These are phyloP conservation scores for Penicillium sp. DNA, from an alignment of 2,329 filamentous ascomycete genomes.

Conservation along the genomic window DNA sequence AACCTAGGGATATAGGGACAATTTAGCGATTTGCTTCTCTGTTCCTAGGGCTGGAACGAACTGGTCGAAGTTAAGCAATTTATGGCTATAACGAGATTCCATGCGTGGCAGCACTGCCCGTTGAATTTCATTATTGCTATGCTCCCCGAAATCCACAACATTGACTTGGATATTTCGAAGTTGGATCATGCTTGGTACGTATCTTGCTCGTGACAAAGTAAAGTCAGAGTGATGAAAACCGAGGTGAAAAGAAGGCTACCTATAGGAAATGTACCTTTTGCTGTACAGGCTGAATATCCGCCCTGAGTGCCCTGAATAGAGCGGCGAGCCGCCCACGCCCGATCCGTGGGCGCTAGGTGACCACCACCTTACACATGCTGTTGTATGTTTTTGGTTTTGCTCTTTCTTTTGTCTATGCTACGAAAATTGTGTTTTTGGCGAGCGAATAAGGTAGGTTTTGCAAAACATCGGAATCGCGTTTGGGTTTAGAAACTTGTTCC, in stretches of 20 bases:
- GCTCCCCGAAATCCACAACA: not conserved
- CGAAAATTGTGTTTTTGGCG: too few species aligned
- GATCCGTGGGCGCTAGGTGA: slow-evolving; percentile 1
- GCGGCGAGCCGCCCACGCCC: slow-evolving; percentile 3
- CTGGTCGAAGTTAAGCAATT: not conserved
- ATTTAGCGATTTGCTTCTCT: not conserved
- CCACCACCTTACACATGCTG: not conserved
- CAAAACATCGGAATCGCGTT: too few species aligned
- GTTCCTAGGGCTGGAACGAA: fast-evolving
- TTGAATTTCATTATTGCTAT: not conserved
- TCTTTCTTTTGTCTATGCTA: too few species aligned
- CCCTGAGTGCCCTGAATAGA: not conserved
- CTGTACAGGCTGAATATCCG: not conserved
- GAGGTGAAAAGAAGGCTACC: too few species aligned
- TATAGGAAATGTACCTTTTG: not conserved
- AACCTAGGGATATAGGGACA: not conserved
- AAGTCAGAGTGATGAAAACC: too few species aligned
- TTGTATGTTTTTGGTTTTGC: slow-evolving; percentile 3
- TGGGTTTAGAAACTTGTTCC: too few species aligned
- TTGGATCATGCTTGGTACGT: too few species aligned
- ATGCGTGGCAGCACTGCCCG: not conserved
- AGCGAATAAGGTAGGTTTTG: too few species aligned
- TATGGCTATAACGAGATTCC: not conserved
- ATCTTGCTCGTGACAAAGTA: too few species aligned
- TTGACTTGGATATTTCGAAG: too few species aligned